These are phyloP conservation scores for Fraxinus paxiana DNA, from an alignment of 305 asterid species.

Conservation along the genomic window DNA sequence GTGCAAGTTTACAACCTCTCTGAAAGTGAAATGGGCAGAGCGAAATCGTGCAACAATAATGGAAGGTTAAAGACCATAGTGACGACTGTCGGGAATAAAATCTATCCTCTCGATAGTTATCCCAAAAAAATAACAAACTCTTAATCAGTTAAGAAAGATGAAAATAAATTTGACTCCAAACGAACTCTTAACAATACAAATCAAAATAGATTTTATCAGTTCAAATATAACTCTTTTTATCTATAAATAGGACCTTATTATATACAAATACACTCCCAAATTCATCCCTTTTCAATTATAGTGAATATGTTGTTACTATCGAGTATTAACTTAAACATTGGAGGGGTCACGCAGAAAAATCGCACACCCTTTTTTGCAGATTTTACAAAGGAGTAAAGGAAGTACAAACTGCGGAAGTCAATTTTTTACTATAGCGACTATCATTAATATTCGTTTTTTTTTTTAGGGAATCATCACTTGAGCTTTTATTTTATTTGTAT, in stretches of 20 bases:
- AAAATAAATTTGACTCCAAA: background rate
- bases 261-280: background rate
- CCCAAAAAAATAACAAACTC: background rate
- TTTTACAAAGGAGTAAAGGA: no score
- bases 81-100: background rate
- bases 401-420: background rate
- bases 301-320: background rate
- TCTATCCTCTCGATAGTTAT: background rate
- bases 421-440: background rate
- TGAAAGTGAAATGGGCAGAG: background rate
- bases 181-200: background rate
- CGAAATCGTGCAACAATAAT: background rate
- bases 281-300: background rate
- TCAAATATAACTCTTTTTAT: background rate
- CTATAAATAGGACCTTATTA: background rate
- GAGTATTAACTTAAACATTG: background rate
- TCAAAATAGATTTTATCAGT: background rate
- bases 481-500: constrained; percentile 23
- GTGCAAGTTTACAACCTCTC: background rate
- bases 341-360: background rate
- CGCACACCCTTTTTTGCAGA: background rate
- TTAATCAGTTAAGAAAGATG: background rate
- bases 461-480: constrained; percentile 18
- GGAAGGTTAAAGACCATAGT: background rate
- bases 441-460: no score